Evolutionary conservation across 1,139 yeast species (phyloP).

Genomic region (Geotrichum armillariae): DNA sequence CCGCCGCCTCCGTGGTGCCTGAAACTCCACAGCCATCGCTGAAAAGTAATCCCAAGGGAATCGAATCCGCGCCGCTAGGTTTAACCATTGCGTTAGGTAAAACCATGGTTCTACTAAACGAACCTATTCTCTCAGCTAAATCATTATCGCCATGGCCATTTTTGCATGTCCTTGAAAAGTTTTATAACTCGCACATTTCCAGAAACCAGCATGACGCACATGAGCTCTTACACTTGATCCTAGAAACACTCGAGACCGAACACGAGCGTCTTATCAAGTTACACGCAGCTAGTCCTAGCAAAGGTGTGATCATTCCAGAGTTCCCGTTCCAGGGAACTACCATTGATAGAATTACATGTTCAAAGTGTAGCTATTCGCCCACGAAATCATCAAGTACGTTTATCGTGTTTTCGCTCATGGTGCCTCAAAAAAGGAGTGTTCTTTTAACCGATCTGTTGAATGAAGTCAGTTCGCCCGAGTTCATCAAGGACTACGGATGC

Average conservation of each 20-base stretch:
- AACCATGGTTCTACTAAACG: slow-evolving; percentile 60
- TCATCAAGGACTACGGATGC: slow-evolving; percentile 81
- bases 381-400: slow-evolving; percentile 62
- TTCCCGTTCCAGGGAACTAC: slow-evolving; percentile 75
- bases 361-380: slow-evolving; percentile 63
- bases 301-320: slow-evolving; percentile 46
- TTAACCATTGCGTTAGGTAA: slow-evolving; percentile 49
- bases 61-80: slow-evolving; percentile 16
- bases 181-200: slow-evolving; percentile 75
- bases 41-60: slow-evolving; percentile 6
- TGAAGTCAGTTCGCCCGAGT: slow-evolving; percentile 60
- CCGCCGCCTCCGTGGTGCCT: slow-evolving; percentile 18
- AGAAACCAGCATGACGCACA: slow-evolving; percentile 93
- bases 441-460: slow-evolving; percentile 55
- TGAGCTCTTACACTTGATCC: slow-evolving; percentile 75
- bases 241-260: slow-evolving; percentile 78
- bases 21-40: slow-evolving; percentile 17
- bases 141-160: slow-evolving; percentile 78
- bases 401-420: slow-evolving; percentile 68
- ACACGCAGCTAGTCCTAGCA: slow-evolving; percentile 23
- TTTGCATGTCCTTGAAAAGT: slow-evolving; percentile 67
- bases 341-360: slow-evolving; percentile 67
- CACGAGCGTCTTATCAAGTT: slow-evolving; percentile 47
- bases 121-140: slow-evolving; percentile 54
- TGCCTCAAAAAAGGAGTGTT: slow-evolving; percentile 59